Evolutionary conservation across 768 basidiomycete species (phyloP).

Genomic region (Tulasnella calospora): DNA sequence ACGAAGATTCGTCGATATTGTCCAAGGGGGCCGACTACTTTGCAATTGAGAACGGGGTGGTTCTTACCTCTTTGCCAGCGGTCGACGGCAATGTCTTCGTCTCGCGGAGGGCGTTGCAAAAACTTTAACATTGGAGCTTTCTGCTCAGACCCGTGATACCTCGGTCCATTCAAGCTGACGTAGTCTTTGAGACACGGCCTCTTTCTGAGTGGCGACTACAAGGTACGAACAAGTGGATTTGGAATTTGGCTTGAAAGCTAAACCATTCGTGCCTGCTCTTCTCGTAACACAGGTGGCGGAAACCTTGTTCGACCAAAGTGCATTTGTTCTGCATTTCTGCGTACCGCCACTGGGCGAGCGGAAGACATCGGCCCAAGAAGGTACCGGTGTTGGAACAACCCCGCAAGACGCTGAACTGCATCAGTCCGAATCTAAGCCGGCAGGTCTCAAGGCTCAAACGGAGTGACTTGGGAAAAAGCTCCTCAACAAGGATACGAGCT

Average conservation of each 20-base stretch:
- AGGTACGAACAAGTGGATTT: neutral
- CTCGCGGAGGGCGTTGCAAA: neutral
- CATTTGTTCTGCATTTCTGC: constrained; percentile 48
- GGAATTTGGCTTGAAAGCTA: no score
- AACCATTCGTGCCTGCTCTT: neutral
- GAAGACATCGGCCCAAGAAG: neutral
- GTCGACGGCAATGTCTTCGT: constrained; percentile 32
- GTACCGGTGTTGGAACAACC: neutral
- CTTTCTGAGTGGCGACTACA: constrained; percentile 48
- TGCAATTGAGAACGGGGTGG: constrained; percentile 61
- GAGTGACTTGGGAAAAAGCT: neutral
- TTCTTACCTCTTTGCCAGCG: constrained; percentile 63
- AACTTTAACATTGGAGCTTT: neutral
- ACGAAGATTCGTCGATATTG: constrained; percentile 56
- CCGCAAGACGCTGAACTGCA: neutral
- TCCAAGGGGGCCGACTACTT: constrained; percentile 58
- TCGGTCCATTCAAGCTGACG: constrained; percentile 58
- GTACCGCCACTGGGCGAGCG: constrained; percentile 28
- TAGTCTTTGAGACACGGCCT: constrained; percentile 60
- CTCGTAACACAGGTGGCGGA: constrained; percentile 53
- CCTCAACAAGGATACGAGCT: neutral
- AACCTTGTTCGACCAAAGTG: constrained; percentile 53
- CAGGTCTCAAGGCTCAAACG: neutral
- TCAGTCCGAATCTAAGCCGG: neutral
- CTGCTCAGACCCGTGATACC: constrained; percentile 51